Evolutionary conservation across 805 yeast genomes (phyloP).

Genomic region (Vanderwaltozyma polyspora): DNA sequence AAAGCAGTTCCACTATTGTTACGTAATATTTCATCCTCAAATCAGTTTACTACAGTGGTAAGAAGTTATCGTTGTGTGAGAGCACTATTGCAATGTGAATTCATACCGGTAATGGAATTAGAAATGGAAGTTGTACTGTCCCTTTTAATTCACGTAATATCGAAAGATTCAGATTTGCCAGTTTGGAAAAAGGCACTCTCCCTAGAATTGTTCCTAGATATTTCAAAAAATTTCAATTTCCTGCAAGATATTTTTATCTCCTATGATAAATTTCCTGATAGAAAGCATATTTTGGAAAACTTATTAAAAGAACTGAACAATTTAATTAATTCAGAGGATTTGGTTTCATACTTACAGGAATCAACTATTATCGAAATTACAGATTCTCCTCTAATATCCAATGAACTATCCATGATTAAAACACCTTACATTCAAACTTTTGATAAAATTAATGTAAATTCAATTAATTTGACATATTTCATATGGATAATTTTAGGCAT

Average conservation of each 20-base stretch:
- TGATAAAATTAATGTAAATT: slow-evolving; percentile 74
- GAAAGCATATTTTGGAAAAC: slow-evolving; percentile 51
- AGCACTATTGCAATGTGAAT: slow-evolving; percentile 47
- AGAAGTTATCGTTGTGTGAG: slow-evolving; percentile 65
- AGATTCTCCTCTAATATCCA: slow-evolving; percentile 30
- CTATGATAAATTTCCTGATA: slow-evolving; percentile 48
- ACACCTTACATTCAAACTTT: slow-evolving; percentile 59
- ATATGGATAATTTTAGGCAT: slow-evolving; percentile 46
- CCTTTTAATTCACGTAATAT: slow-evolving; percentile 59
- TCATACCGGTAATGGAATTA: slow-evolving; percentile 48
- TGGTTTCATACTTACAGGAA: slow-evolving; percentile 26
- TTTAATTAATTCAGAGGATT: slow-evolving; percentile 25
- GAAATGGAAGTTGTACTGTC: slow-evolving; percentile 79
- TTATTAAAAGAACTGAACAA: slow-evolving; percentile 35
- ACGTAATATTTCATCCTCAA: slow-evolving; percentile 45
- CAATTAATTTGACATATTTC: slow-evolving; percentile 50
- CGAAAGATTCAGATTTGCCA: slow-evolving; percentile 42
- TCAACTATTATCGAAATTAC: slow-evolving; percentile 25
- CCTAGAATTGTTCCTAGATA: slow-evolving; percentile 55
- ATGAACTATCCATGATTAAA: slow-evolving; percentile 35
- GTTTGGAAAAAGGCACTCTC: slow-evolving; percentile 67
- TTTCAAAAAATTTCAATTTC: slow-evolving; percentile 46
- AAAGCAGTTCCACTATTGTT: slow-evolving; percentile 68
- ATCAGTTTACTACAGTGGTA: slow-evolving; percentile 56
- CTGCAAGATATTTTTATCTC: slow-evolving; percentile 43